Evolutionary conservation across 73 alveolate genomes (phyloP), one percentile per base, ranked within the genome.

Genomic region (Strombidium stylifer): DNA sequence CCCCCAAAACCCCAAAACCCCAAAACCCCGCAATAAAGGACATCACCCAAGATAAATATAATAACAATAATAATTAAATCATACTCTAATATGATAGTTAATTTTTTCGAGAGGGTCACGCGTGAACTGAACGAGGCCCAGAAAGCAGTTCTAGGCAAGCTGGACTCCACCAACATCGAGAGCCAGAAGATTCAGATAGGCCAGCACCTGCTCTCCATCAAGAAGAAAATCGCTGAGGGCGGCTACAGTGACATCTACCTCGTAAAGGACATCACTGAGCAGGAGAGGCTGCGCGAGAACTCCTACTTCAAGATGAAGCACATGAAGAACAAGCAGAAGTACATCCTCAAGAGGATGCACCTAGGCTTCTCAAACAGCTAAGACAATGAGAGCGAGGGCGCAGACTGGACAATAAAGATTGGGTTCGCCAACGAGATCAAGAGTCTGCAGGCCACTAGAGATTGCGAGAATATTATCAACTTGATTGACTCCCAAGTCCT

Each of bases 281-380:
- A 4, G 8, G 18, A 7, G 18, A n/a, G 28, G 55, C 18, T 42
- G 55, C 55, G 5, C 55, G 12, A 4, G 18, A 42, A 25, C 18
- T 42, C 19, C 55, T 42, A 42, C 28, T n/a, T 6, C 18, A n/a
- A 6, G 19, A 42, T 42, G 5, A 5, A 42, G 55, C 28, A 11
- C 12, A 42, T 14, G 18, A 42, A 42, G 55, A n/a, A 42, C 6
- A 15, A 11, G 67, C 25, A 18, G 67, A 52, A 52, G 23, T 52
- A 2, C 30, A 28, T 3, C 31, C 67, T 26, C 67, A 52, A 25
- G 26, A 52, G 31, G 31, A 52, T 23, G n/a, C 31, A n/a, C n/a
- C 31, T 5, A 52, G 26, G 26, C 26, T 52, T 14, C n/a, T 52
- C 31, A 20, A 52, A 7, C 25, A 52, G 21, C 24, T 28, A 27